These are phyloP conservation scores for Knoxia roxburghii DNA, from an alignment of 257 asterid species.

Conservation along the genomic window DNA sequence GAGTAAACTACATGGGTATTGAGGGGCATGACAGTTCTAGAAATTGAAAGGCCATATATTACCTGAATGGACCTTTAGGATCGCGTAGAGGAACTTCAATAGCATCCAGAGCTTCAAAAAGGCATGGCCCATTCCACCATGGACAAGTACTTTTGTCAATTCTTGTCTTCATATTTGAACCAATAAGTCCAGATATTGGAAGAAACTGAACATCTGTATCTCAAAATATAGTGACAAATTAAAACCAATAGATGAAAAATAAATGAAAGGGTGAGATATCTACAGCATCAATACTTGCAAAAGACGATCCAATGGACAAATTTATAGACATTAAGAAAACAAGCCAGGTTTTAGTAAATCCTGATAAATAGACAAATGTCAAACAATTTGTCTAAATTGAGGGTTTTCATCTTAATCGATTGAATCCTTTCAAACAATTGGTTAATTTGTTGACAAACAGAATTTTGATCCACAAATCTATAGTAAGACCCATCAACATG, in stretches of 20 bases:
- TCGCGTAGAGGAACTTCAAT: slow-evolving; percentile 74
- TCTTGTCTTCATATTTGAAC: slow-evolving; percentile 68
- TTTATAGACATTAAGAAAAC: neutral
- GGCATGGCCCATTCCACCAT: slow-evolving; percentile 90
- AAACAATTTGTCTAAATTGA: too few species aligned
- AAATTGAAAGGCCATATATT: neutral
- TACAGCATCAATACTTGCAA: neutral
- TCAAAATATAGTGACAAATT: slow-evolving; percentile 12
- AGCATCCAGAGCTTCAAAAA: slow-evolving; percentile 88
- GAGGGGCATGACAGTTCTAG: neutral
- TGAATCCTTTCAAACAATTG: neutral
- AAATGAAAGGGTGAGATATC: neutral
- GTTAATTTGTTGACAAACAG: neutral
- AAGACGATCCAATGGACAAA: neutral
- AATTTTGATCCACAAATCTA: neutral
- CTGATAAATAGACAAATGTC: neutral
- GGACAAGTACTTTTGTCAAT: slow-evolving; percentile 55
- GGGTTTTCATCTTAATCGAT: too few species aligned
- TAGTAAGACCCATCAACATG: neutral
- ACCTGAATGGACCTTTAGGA: slow-evolving; percentile 95
- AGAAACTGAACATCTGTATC: slow-evolving; percentile 81
- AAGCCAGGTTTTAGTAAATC: neutral
- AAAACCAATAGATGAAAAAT: neutral
- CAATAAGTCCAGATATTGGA: slow-evolving; percentile 86
- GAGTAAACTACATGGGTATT: neutral